phyloP scores from a whole-genome alignment of 345 rosid genomes.

The Geranium brycei region DNA sequence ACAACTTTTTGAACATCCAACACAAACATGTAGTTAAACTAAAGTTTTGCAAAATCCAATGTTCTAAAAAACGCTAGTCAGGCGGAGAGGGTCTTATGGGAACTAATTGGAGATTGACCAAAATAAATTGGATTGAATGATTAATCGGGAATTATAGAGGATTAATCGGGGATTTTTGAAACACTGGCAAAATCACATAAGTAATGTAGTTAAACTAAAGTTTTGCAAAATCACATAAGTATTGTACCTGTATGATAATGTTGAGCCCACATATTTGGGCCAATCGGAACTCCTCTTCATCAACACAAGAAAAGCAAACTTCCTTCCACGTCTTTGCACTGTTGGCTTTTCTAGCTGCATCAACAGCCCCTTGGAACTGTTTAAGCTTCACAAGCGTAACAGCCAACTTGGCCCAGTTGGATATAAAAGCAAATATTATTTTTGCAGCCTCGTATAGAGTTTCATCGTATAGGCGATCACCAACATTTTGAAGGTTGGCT shows the following conservation, averaged over 20 bases:
- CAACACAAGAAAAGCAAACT: conserved; percentile 97
- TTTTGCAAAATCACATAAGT: conserved; percentile 1
- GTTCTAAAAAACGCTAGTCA: too few relatives aligned
- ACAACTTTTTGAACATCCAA: too few relatives aligned
- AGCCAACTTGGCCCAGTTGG: conserved; percentile 99
- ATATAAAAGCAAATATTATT: conserved; percentile 81
- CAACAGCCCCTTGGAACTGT: conserved; percentile 98
- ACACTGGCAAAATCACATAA: too few relatives aligned
- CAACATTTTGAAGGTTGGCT: conserved; percentile 88
- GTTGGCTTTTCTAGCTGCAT: conserved; percentile 97
- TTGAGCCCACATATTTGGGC: conserved; percentile 97
- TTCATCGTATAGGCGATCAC: conserved; percentile 88
- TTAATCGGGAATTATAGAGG: too few relatives aligned
- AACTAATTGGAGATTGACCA: too few relatives aligned
- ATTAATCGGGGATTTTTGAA: too few relatives aligned
- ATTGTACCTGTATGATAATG: conserved; percentile 69
- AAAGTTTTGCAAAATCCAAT: background rate
- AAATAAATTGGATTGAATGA: too few relatives aligned
- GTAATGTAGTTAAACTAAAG: background rate
- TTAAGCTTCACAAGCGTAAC: conserved; percentile 82
- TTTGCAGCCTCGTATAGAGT: conserved; percentile 89
- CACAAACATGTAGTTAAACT: background rate
- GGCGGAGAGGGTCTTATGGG: too few relatives aligned
- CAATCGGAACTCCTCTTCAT: conserved; percentile 91
- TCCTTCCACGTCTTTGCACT: conserved; percentile 99